A percentile compares a stretch with the other conserved stretches of the same genome.
phyloP scores from a whole-genome alignment of 495 filamentous ascomycete species.

The Penicillium tannophilum region DNA sequence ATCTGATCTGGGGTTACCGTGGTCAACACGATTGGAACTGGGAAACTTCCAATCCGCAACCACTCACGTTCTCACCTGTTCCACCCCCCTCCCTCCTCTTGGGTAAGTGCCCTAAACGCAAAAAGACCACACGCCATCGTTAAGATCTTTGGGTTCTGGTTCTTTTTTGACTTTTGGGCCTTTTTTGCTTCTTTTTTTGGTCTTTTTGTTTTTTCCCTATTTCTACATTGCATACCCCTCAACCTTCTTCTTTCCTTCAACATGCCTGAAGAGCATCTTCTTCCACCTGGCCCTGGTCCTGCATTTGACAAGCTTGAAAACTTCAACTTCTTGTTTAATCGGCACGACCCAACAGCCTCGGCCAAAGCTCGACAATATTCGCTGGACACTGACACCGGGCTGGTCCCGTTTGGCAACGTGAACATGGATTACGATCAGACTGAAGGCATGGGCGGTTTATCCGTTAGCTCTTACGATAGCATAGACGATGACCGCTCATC shows the following conservation, averaged over 20 bases:
- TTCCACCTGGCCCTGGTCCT: constrained; percentile 28
- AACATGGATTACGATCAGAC: constrained; percentile 52
- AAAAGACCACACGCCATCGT: constrained; percentile 10
- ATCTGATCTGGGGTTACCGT: constrained; percentile 33
- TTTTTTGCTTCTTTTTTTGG: constrained; percentile 2
- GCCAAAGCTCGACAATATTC: constrained; percentile 46
- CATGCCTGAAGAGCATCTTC: constrained; percentile 46
- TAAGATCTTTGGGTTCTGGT: constrained; percentile 6
- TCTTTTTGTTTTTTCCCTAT: constrained; percentile 3
- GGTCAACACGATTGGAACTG: constrained; percentile 2
- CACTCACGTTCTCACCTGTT: background rate
- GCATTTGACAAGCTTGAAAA: constrained; percentile 46
- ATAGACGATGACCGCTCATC: constrained; percentile 49
- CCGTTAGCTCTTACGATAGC: constrained; percentile 53
- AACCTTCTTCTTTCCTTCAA: constrained; percentile 23
- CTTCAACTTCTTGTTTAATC: constrained; percentile 47
- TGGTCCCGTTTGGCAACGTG: constrained; percentile 39
- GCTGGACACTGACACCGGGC: constrained; percentile 44
- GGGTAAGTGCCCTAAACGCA: constrained; percentile 17
- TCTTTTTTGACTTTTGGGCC: constrained; percentile 1
- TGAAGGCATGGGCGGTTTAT: constrained; percentile 50
- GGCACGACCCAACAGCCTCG: constrained; percentile 38
- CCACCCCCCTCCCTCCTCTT: constrained; percentile 1
- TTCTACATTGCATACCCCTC: constrained; percentile 16
- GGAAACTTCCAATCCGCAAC: background rate